Conservation (phyloP, 495 filamentous ascomycete species). For the Pyronema omphalodes region DNA sequence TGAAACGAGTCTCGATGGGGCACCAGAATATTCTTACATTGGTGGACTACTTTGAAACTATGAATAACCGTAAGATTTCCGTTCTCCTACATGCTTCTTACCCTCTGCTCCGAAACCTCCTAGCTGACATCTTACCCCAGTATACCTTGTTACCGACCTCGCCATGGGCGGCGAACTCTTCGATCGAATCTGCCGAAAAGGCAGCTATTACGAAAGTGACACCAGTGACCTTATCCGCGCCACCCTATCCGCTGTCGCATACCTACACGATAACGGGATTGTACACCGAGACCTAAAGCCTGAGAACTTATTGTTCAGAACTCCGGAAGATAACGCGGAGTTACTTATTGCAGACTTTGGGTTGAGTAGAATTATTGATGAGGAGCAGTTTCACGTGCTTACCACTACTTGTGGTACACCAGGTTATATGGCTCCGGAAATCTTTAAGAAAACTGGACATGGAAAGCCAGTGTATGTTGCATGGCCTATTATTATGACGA, state of each 20-base stretch:
- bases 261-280: conserved; percentile 95
- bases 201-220: conserved; percentile 93
- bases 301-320: conserved; percentile 63
- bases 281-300: conserved; percentile 73
- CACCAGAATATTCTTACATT: conserved; percentile 95
- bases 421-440: conserved; percentile 84
- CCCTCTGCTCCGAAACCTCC: not conserved
- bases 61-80: conserved; percentile 64
- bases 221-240: conserved; percentile 88
- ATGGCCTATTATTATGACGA: not conserved
- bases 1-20: conserved; percentile 93
- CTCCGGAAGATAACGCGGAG: conserved; percentile 65
- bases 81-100: not conserved
- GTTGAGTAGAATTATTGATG: conserved; percentile 89
- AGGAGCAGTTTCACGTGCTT: conserved; percentile 93
- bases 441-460: conserved; percentile 62
- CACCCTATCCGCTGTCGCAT: conserved; percentile 90
- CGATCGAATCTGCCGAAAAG: conserved; percentile 95
- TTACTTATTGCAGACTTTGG: conserved; percentile 96
- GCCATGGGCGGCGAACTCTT: conserved; percentile 94
- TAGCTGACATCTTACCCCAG: conserved; percentile 26
- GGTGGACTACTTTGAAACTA: conserved; percentile 98
- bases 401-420: conserved; percentile 96
- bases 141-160: conserved; percentile 94
- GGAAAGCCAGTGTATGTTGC: conserved; percentile 54